Percentiles rank a stretch among this genome's conserved stretches.
These are phyloP conservation scores for Martensiomyces pterosporus DNA, from an alignment of 192 early-diverging fungal species.

Conservation along the genomic window DNA sequence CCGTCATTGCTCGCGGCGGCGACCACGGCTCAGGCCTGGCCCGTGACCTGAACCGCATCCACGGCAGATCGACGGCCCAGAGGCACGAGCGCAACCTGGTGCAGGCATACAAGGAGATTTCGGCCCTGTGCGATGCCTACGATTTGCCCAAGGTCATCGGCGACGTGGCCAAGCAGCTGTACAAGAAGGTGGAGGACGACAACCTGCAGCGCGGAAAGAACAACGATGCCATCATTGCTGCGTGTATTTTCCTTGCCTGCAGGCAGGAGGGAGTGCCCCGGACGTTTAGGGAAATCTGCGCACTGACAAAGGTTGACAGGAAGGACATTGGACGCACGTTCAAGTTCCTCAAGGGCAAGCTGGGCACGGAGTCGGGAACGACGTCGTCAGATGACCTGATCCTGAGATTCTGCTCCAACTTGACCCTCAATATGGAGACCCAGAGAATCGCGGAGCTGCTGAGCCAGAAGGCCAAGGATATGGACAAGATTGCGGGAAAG, in stretches of 20 bases:
- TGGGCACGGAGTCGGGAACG: conserved; percentile 56
- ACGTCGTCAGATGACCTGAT: conserved; percentile 73
- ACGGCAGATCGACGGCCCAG: conserved; percentile 62
- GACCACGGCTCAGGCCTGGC: conserved; percentile 53
- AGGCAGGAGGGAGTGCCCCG: conserved; percentile 76
- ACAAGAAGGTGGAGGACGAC: conserved; percentile 83
- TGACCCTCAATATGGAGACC: conserved; percentile 66
- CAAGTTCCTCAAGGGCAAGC: conserved; percentile 48
- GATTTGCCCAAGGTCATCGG: conserved; percentile 72
- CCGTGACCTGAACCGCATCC: conserved; percentile 40
- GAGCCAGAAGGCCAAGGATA: conserved; percentile 70
- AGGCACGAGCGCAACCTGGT: conserved; percentile 75
- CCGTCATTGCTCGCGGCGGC: conserved; percentile 80
- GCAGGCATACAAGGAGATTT: conserved; percentile 83
- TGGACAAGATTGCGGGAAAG: conserved; percentile 87
- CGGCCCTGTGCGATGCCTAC: conserved; percentile 83
- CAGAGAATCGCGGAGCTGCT: conserved; percentile 68
- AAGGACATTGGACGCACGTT: conserved; percentile 88
- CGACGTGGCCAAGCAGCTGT: conserved; percentile 92
- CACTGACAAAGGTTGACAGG: conserved; percentile 85
- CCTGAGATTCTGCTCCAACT: conserved; percentile 78
- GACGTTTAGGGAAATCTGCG: conserved; percentile 92
- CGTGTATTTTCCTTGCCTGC: conserved; percentile 92
- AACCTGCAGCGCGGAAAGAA: conserved; percentile 79
- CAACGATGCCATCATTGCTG: conserved; percentile 82